Conservation (phyloP, 352 stramenopile genomes). For the Pythium grandisporangium region DNA sequence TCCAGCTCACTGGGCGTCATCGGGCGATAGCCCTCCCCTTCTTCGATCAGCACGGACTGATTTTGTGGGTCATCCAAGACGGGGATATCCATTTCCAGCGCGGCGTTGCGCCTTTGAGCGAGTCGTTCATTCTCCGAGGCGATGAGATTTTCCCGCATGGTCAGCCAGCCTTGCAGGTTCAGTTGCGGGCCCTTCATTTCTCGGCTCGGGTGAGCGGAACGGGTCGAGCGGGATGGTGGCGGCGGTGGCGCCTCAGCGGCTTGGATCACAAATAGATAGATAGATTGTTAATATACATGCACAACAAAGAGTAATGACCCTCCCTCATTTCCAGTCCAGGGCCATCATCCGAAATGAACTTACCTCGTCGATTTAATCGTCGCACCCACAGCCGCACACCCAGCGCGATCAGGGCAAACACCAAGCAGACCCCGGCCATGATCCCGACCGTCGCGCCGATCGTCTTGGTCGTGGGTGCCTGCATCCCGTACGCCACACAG, state of each 20-base stretch:
- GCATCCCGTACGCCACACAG: conserved; percentile 2
- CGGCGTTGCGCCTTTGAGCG: not conserved
- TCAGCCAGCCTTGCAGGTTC: conserved; percentile 35
- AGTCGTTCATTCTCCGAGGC: conserved; percentile 14
- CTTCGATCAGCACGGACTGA: conserved; percentile 12
- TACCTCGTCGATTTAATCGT: conserved; percentile 2
- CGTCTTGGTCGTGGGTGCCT: conserved; percentile 1
- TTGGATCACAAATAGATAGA: no score
- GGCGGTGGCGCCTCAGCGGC: no score
- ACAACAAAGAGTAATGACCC: no score
- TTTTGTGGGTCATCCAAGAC: conserved; percentile 2
- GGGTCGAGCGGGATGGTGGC: conserved; percentile 1
- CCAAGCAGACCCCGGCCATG: conserved; percentile 8
- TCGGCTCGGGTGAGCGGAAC: conserved; percentile 5
- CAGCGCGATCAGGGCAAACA: conserved; percentile 3
- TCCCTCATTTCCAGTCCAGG: not conserved
- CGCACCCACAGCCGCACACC: conserved; percentile 6
- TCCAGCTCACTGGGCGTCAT: conserved; percentile 19
- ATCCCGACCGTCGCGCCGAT: conserved; percentile 10
- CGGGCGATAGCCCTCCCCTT: conserved; percentile 27
- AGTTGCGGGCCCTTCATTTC: conserved; percentile 24
- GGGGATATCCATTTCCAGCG: not conserved
- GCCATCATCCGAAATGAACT: not conserved
- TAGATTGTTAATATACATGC: no score
- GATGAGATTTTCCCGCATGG: conserved; percentile 49